Conservation (phyloP, 805 yeast species). For the Wilhelminamyces savonicus region DNA sequence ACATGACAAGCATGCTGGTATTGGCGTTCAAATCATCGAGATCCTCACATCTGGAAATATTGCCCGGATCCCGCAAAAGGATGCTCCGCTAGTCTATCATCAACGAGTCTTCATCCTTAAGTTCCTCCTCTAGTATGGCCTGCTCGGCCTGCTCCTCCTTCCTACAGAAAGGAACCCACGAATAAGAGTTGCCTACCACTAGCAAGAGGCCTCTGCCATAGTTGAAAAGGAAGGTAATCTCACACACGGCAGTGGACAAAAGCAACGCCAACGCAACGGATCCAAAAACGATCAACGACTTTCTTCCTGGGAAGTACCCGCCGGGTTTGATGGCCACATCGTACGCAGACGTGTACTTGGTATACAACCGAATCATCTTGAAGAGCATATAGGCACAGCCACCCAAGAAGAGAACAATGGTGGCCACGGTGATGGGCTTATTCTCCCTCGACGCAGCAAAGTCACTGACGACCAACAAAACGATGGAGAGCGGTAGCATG, state of each 20-base stretch:
- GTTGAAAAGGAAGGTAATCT: constrained; percentile 6
- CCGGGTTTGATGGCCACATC: constrained; percentile 22
- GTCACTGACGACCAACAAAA: constrained; percentile 30
- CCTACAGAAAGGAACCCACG: too few relatives aligned
- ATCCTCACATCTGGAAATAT: too few relatives aligned
- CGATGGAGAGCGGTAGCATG: constrained; percentile 38
- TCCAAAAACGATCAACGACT: constrained; percentile 39
- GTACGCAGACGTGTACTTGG: constrained; percentile 34
- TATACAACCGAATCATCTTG: constrained; percentile 40
- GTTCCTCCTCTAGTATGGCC: too few relatives aligned
- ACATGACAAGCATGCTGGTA: too few relatives aligned
- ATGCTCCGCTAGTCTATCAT: too few relatives aligned
- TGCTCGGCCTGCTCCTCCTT: too few relatives aligned
- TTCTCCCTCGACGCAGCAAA: constrained; percentile 31
- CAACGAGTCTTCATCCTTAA: too few relatives aligned
- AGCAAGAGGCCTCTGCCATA: constrained; percentile 11
- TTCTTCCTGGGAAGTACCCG: constrained; percentile 38
- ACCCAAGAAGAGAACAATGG: constrained; percentile 26
- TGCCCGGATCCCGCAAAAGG: too few relatives aligned
- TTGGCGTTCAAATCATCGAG: too few relatives aligned
- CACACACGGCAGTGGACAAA: constrained; percentile 23
- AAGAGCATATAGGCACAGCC: constrained; percentile 42
- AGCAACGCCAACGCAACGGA: constrained; percentile 34
- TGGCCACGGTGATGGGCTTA: constrained; percentile 14
- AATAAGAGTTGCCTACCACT: too few relatives aligned